A percentile compares a stretch with the other conserved stretches of the same genome.
Conservation (phyloP, 768 basidiomycete species). For the Kwoniella botswanensis region DNA sequence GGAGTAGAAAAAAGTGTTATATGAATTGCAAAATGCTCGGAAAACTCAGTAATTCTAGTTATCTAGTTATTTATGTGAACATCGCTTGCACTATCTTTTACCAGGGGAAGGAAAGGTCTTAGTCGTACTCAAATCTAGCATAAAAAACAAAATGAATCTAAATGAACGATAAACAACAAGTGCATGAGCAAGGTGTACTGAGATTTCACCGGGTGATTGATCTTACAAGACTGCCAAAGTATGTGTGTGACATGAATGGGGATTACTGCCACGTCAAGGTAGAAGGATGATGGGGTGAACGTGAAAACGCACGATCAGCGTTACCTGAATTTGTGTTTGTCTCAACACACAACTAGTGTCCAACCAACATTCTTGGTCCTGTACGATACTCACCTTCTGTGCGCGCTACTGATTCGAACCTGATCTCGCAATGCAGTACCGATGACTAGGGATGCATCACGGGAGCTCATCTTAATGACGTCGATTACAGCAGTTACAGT, state of each 20-base stretch:
- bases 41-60: background rate
- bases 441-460: background rate
- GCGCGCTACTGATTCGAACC: no score
- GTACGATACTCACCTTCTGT: background rate
- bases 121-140: constrained; percentile 6
- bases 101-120: background rate
- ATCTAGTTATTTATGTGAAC: background rate
- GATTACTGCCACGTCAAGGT: no score
- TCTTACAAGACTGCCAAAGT: no score
- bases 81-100: background rate
- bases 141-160: constrained; percentile 10
- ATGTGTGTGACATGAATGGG: no score
- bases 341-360: background rate
- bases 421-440: no score
- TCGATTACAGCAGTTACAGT: background rate
- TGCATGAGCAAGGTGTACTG: background rate
- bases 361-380: background rate
- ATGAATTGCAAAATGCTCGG: background rate
- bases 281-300: no score
- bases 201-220: no score
- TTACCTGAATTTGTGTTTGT: background rate
- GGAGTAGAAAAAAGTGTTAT: background rate
- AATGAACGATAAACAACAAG: background rate
- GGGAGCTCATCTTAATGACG: background rate
- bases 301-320: background rate